Percentiles rank a stretch among this genome's conserved stretches.
Evolutionary conservation across 2,329 filamentous ascomycete species (phyloP).

Genomic region (Epichloe baconii): DNA sequence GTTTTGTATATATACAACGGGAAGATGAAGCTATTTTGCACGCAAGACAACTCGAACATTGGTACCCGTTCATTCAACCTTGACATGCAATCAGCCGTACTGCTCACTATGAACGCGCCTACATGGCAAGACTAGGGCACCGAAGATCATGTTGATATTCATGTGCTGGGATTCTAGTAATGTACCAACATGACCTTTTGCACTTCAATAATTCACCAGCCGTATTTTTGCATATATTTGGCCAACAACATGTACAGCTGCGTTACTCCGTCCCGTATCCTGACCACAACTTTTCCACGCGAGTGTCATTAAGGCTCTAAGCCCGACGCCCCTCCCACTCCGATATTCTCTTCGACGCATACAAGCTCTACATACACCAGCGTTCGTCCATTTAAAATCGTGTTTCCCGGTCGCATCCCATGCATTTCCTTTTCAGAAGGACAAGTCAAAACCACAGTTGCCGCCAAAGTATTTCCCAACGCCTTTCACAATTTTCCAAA

Average conservation of each 20-base stretch:
- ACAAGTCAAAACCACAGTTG: not conserved
- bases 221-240: not conserved
- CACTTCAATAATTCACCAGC: not conserved
- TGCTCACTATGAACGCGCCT: too few relatives aligned
- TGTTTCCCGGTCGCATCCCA: not conserved
- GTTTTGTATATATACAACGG: too few relatives aligned
- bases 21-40: too few relatives aligned
- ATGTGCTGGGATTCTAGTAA: not conserved
- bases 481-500: conserved; percentile 1
- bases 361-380: not conserved
- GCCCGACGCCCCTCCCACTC: not conserved
- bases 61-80: too few relatives aligned
- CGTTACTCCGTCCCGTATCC: not conserved
- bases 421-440: not conserved
- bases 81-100: too few relatives aligned
- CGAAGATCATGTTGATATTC: not conserved
- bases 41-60: too few relatives aligned
- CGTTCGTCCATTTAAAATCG: not conserved
- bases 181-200: not conserved
- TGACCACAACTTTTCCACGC: not conserved
- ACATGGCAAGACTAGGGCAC: not conserved
- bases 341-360: not conserved
- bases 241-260: not conserved
- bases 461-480: not conserved
- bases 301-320: not conserved